These are phyloP conservation scores for Tolypocladium tundrense DNA, from an alignment of 2,329 filamentous ascomycete genomes.

Conservation along the genomic window DNA sequence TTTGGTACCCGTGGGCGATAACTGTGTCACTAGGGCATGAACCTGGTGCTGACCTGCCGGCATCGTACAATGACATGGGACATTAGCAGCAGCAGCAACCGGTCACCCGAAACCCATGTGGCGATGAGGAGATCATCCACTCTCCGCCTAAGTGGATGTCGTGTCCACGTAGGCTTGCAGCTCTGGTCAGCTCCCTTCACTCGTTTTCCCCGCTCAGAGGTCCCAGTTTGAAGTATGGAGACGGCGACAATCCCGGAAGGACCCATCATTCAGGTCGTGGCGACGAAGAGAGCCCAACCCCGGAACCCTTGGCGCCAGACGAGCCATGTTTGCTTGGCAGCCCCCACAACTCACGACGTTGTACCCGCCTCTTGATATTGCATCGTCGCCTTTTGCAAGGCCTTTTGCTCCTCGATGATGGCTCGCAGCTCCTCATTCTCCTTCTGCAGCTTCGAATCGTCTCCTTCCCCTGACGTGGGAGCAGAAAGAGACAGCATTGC, in stretches of 20 bases:
- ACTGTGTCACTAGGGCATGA: background rate
- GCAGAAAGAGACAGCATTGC: constrained; percentile 35
- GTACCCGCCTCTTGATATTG: background rate
- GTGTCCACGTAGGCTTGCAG: background rate
- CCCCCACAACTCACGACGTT: background rate
- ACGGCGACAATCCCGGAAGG: background rate
- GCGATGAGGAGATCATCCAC: background rate
- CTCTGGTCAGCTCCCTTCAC: background rate
- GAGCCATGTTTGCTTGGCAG: background rate
- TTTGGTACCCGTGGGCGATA: too few species aligned
- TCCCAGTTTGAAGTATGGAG: background rate
- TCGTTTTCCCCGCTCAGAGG: background rate
- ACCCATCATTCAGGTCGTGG: background rate
- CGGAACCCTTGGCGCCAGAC: background rate
- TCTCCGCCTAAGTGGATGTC: background rate
- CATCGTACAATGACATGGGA: too few species aligned
- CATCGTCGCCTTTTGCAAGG: constrained; percentile 11
- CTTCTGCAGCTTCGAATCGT: constrained; percentile 14
- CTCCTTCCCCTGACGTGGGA: constrained; percentile 11
- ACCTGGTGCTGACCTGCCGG: too few species aligned
- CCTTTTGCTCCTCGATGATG: constrained; percentile 32
- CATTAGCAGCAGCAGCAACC: too few species aligned
- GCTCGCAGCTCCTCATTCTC: constrained; percentile 35
- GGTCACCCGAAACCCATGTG: too few species aligned
- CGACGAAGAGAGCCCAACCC: background rate